Evolutionary conservation across 805 yeast genomes (phyloP).

Genomic region (Blastobotrys muscicola): DNA sequence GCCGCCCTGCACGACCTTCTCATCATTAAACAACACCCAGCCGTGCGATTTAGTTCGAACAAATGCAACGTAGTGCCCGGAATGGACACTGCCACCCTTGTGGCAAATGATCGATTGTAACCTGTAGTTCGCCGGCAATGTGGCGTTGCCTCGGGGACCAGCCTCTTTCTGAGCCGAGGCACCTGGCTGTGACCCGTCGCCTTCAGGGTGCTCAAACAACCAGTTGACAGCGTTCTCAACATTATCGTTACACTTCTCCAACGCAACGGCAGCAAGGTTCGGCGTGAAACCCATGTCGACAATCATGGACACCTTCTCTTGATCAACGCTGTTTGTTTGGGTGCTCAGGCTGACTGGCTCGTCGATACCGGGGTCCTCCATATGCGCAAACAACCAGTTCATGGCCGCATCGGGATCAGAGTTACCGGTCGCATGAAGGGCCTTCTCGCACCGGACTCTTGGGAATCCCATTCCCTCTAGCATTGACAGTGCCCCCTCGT

Average conservation of each 20-base stretch:
- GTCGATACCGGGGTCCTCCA: slow-evolving; percentile 78
- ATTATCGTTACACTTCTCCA: slow-evolving; percentile 48
- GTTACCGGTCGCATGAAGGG: slow-evolving; percentile 67
- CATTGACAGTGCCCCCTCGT: slow-evolving; percentile 41
- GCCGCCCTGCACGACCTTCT: slow-evolving; percentile 57
- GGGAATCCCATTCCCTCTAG: slow-evolving; percentile 86
- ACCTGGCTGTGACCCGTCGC: slow-evolving; percentile 40
- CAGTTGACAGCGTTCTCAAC: slow-evolving; percentile 80
- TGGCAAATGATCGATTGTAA: slow-evolving; percentile 71
- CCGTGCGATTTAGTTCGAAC: slow-evolving; percentile 36
- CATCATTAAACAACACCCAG: slow-evolving; percentile 86
- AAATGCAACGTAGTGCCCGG: slow-evolving; percentile 87
- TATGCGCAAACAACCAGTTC: slow-evolving; percentile 84
- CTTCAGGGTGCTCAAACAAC: slow-evolving; percentile 78
- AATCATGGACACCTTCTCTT: slow-evolving; percentile 35
- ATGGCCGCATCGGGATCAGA: slow-evolving; percentile 57
- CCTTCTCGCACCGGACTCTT: slow-evolving; percentile 52
- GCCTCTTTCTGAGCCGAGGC: slow-evolving; percentile 11
- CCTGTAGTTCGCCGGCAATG: slow-evolving; percentile 33
- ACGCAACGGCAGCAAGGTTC: slow-evolving; percentile 62
- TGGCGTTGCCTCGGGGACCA: slow-evolving; percentile 13
- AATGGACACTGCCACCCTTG: slow-evolving; percentile 81
- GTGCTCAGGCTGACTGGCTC: slow-evolving; percentile 37
- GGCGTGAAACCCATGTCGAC: slow-evolving; percentile 70
- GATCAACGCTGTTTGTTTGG: neutral